Percentiles rank a stretch among this genome's conserved stretches.
Conservation (phyloP, 2,329 filamentous ascomycete species). For the Leptodontidium sp. region DNA sequence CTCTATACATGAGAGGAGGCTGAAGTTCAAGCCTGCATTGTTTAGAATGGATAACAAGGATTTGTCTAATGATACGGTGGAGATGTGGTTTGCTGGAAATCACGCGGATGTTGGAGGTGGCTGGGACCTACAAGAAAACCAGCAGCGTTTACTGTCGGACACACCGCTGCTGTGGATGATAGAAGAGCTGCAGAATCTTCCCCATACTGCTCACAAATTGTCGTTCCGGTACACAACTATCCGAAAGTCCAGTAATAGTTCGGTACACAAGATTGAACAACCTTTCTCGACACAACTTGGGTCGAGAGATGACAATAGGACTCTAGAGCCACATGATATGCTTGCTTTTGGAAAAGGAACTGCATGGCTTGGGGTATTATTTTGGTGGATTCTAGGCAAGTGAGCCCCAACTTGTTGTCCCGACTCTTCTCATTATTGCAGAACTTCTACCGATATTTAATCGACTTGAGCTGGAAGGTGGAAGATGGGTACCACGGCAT, state of each 20-base stretch:
- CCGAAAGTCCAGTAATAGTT: background rate
- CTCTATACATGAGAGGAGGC: slow-evolving; percentile 21
- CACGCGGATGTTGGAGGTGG: slow-evolving; percentile 26
- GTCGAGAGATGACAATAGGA: background rate
- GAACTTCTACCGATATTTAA: slow-evolving; percentile 14
- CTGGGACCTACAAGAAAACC: slow-evolving; percentile 8
- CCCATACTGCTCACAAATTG: background rate
- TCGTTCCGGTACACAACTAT: background rate
- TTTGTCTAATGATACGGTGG: slow-evolving; percentile 7
- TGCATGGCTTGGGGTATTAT: background rate
- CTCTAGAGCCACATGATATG: slow-evolving; percentile 11
- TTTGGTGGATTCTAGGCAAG: slow-evolving; percentile 21
- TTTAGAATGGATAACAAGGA: slow-evolving; percentile 15
- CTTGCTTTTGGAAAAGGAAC: slow-evolving; percentile 9
- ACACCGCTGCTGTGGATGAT: slow-evolving; percentile 24
- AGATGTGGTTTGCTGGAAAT: slow-evolving; percentile 25
- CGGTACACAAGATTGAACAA: background rate
- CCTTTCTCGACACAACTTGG: background rate
- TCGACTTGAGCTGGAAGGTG: background rate
- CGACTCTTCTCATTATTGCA: background rate
- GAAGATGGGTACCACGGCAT: slow-evolving; percentile 17
- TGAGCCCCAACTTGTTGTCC: background rate
- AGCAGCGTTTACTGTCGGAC: slow-evolving; percentile 12
- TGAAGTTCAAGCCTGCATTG: slow-evolving; percentile 21
- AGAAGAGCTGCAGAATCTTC: slow-evolving; percentile 15